Evolutionary conservation across 768 basidiomycete species (phyloP).

Genomic region (Lactarius indigo): DNA sequence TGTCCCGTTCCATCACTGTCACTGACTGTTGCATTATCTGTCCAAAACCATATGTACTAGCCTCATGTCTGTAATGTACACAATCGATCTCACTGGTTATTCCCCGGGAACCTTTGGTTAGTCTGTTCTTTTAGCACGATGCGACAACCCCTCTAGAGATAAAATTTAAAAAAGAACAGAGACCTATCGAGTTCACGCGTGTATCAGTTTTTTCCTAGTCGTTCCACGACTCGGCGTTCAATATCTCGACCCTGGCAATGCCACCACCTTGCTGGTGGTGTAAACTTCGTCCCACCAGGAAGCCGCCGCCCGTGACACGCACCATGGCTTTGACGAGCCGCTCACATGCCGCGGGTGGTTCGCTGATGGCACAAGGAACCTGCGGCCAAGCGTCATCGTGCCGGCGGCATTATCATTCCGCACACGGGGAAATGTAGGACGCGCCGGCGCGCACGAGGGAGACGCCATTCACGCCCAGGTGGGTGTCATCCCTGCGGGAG

Average conservation of each 20-base stretch:
- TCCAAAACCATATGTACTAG: not conserved
- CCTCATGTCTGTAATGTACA: not conserved
- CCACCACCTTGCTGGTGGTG: conserved; percentile 72
- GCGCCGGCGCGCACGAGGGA: conserved; percentile 91
- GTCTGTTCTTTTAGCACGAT: not conserved
- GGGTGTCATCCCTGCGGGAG: too few relatives aligned
- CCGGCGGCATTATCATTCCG: conserved; percentile 50
- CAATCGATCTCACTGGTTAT: not conserved
- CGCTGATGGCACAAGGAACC: conserved; percentile 82
- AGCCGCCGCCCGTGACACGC: conserved; percentile 97
- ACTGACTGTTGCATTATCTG: not conserved
- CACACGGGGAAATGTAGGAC: conserved; percentile 62
- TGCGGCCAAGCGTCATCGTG: conserved; percentile 60
- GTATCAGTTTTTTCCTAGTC: conserved; percentile 11
- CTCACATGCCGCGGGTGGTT: conserved; percentile 82
- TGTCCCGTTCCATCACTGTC: not conserved
- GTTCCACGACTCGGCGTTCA: conserved; percentile 64
- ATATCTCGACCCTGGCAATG: conserved; percentile 75
- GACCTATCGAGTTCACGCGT: not conserved
- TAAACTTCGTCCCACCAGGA: conserved; percentile 69
- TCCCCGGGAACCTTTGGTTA: too few relatives aligned
- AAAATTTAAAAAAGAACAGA: not conserved
- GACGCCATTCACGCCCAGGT: conserved; percentile 95
- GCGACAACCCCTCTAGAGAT: not conserved
- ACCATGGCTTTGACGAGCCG: conserved; percentile 91